These are phyloP conservation scores for Sphagnum fallax DNA, from an alignment of 228 moss, liverwort and hornwort species.

Conservation along the genomic window DNA sequence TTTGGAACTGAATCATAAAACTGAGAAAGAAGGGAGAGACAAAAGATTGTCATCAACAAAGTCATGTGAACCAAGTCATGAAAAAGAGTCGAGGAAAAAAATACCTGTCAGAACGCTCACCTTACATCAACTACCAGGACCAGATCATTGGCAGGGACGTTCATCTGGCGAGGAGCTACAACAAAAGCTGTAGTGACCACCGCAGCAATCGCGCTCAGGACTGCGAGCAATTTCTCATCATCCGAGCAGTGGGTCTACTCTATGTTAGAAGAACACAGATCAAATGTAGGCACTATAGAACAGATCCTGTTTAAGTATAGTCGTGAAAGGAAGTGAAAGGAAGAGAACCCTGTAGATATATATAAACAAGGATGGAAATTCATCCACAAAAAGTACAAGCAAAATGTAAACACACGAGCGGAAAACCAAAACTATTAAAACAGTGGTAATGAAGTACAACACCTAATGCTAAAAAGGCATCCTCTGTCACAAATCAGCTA, in stretches of 20 bases:
- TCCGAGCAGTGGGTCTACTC: constrained; percentile 25
- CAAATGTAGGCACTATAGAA: constrained; percentile 43
- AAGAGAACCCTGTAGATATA: no score
- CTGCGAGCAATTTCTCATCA: constrained; percentile 12
- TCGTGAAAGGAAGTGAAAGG: constrained; percentile 23
- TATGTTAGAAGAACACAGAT: constrained; percentile 14
- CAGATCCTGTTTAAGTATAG: constrained; percentile 50
- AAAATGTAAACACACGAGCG: no score
- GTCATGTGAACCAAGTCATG: background rate
- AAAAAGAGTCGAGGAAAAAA: background rate
- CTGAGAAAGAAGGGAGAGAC: no score
- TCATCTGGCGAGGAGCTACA: background rate
- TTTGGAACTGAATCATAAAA: no score
- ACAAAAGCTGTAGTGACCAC: background rate
- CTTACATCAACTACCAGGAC: background rate
- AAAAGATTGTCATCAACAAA: no score
- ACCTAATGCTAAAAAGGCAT: no score
- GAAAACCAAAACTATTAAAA: no score
- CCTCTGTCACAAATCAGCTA: no score
- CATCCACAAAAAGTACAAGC: no score
- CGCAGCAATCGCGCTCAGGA: constrained; percentile 17
- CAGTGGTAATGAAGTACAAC: no score
- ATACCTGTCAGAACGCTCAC: constrained; percentile 3
- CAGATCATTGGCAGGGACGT: background rate
- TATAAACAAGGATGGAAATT: no score